Evolutionary conservation across 2,329 filamentous ascomycete genomes (phyloP).

Genomic region (Fonsecaea monophora): DNA sequence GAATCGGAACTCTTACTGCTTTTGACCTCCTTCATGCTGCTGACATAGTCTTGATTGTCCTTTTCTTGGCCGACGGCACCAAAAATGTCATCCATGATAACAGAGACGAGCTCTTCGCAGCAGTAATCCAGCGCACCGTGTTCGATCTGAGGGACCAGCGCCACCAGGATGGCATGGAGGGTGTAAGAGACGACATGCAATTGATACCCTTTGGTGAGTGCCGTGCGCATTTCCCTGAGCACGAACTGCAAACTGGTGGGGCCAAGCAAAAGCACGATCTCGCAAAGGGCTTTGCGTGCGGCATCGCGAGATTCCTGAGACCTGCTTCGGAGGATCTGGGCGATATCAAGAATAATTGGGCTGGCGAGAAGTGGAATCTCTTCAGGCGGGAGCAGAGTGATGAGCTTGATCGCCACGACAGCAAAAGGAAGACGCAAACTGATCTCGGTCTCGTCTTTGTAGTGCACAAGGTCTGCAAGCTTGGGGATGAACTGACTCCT

Average conservation of each 20-base stretch:
- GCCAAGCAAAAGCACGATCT: slow-evolving; percentile 81
- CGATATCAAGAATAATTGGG: slow-evolving; percentile 86
- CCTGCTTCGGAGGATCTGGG: slow-evolving; percentile 88
- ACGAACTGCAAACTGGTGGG: slow-evolving; percentile 87
- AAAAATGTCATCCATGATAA: slow-evolving; percentile 98
- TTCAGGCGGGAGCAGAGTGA: slow-evolving; percentile 77
- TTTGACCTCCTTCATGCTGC: slow-evolving; percentile 96
- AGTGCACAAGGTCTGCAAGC: slow-evolving; percentile 82
- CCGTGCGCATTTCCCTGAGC: slow-evolving; percentile 85
- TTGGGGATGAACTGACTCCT: slow-evolving; percentile 77
- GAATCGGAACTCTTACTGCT: slow-evolving; percentile 98
- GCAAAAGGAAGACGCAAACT: slow-evolving; percentile 90
- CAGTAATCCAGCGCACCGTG: slow-evolving; percentile 92
- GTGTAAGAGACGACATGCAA: slow-evolving; percentile 95
- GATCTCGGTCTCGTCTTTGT: slow-evolving; percentile 93
- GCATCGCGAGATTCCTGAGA: slow-evolving; percentile 88
- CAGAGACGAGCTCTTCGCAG: slow-evolving; percentile 74
- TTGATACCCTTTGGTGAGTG: slow-evolving; percentile 85
- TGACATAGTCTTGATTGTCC: slow-evolving; percentile 93
- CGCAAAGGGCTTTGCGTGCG: slow-evolving; percentile 83
- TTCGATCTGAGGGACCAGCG: slow-evolving; percentile 72
- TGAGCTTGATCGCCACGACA: slow-evolving; percentile 83
- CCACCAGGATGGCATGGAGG: slow-evolving; percentile 86
- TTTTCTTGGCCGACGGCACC: slow-evolving; percentile 92
- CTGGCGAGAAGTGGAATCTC: slow-evolving; percentile 78